Conservation (phyloP, 306 rosid species). For the Dalbergia cochinchinensis region DNA sequence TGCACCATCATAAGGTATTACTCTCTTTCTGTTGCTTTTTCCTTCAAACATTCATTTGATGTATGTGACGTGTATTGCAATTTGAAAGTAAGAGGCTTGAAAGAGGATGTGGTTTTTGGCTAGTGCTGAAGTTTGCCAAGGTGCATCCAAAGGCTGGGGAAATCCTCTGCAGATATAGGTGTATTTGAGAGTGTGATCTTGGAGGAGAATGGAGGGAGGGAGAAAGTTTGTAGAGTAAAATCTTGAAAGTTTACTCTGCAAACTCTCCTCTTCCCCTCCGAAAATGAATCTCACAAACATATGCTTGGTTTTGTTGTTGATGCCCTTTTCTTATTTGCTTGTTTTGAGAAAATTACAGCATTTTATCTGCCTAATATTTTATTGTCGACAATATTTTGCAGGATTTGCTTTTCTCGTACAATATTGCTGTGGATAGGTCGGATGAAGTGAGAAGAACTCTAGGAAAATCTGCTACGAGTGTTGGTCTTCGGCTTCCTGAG, state of each 20-base stretch:
- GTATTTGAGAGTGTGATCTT: no score
- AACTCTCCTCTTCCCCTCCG: no score
- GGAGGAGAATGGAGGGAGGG: no score
- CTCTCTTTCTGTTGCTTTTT: constrained; percentile 33
- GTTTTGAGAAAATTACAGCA: background rate
- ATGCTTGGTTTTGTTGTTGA: background rate
- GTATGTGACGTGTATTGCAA: constrained; percentile 8
- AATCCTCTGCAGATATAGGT: constrained; percentile 4
- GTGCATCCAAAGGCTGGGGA: constrained; percentile 11
- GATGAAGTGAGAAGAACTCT: constrained; percentile 81
- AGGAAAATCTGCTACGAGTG: constrained; percentile 95
- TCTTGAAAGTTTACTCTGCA: no score
- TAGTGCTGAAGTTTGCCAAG: constrained; percentile 18
- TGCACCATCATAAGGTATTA: constrained; percentile 85
- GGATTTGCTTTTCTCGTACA: constrained; percentile 89
- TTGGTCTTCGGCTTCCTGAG: constrained; percentile 91
- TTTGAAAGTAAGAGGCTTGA: constrained; percentile 11
- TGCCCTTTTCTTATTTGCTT: constrained; percentile 18
- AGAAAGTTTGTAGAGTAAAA: no score
- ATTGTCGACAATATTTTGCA: constrained; percentile 51
- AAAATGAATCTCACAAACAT: no score
- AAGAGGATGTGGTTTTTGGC: constrained; percentile 15
- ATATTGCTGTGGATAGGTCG: constrained; percentile 88
- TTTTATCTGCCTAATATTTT: background rate
- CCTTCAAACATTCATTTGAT: background rate